Evolutionary conservation across 2,329 filamentous ascomycete genomes (phyloP).

Genomic region (Colletotrichum endophyticum): DNA sequence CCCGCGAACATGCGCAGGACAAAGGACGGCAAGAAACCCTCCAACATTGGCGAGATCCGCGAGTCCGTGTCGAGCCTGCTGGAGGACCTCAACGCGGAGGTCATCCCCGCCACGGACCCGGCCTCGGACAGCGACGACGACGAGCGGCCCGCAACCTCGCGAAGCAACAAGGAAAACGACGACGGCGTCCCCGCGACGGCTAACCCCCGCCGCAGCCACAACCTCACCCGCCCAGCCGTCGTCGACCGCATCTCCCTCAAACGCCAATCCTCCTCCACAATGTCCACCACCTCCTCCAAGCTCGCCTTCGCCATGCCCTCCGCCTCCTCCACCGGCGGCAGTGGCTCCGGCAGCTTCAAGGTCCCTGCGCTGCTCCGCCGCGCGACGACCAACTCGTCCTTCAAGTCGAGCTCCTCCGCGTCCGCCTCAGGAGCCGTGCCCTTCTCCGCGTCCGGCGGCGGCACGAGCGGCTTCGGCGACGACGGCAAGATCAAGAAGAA

Average conservation of each 20-base stretch:
- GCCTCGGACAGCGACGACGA: conserved; percentile 56
- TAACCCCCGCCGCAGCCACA: conserved; percentile 37
- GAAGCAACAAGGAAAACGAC: conserved; percentile 56
- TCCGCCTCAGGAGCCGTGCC: not conserved
- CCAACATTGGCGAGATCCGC: conserved; percentile 80
- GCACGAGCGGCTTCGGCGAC: conserved; percentile 38
- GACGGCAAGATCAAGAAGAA: conserved; percentile 64
- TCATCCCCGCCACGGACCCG: conserved; percentile 53
- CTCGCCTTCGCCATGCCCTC: conserved; percentile 59
- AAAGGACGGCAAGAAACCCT: conserved; percentile 68
- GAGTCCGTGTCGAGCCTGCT: conserved; percentile 84
- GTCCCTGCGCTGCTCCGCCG: conserved; percentile 75
- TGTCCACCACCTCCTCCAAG: conserved; percentile 36
- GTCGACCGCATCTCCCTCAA: conserved; percentile 79
- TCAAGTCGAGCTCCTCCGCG: conserved; percentile 34
- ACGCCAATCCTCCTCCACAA: conserved; percentile 51
- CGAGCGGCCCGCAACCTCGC: conserved; percentile 36
- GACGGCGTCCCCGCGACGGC: conserved; percentile 22
- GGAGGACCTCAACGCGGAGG: conserved; percentile 64
- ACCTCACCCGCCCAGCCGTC: conserved; percentile 45
- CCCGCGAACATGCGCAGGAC: conserved; percentile 68
- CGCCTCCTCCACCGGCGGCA: conserved; percentile 37
- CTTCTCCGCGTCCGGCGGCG: not conserved
- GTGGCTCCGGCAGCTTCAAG: conserved; percentile 56
- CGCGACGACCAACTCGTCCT: conserved; percentile 71